These are phyloP conservation scores for Pulveroboletus sp. DNA, from an alignment of 768 basidiomycete genomes.

Conservation along the genomic window DNA sequence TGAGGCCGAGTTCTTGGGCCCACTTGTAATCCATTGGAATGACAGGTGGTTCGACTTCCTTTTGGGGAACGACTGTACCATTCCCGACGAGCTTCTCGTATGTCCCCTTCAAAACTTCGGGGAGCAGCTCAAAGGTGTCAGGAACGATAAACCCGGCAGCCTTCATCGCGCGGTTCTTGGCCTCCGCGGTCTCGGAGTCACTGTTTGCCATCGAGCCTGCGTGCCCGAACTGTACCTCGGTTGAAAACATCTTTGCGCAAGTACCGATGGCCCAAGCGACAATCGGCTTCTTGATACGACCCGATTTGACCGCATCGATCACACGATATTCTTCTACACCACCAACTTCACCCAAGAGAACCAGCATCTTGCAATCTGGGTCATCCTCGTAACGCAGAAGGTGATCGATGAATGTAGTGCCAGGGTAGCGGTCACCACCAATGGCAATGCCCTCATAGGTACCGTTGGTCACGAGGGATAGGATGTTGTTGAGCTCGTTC, in stretches of 20 bases:
- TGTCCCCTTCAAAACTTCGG: constrained; percentile 74
- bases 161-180: constrained; percentile 95
- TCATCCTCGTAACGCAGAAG: constrained; percentile 96
- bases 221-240: constrained; percentile 99
- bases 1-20: constrained; percentile 97
- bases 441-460: constrained; percentile 99
- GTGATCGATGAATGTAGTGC: constrained; percentile 98
- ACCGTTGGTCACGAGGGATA: constrained; percentile 93
- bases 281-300: constrained; percentile 95
- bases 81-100: constrained; percentile 75
- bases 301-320: constrained; percentile 93
- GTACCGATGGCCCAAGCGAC: constrained; percentile 99
- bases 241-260: constrained; percentile 99
- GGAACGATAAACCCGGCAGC: constrained; percentile 95
- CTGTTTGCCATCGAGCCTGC: constrained; percentile 98
- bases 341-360: constrained; percentile 97
- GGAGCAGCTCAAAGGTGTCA: constrained; percentile 95
- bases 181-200: constrained; percentile 94
- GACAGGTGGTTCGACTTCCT: constrained; percentile 85
- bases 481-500: constrained; percentile 99
- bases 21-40: constrained; percentile 99
- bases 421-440: constrained; percentile 98
- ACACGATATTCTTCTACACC: constrained; percentile 99
- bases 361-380: constrained; percentile 98
- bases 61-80: constrained; percentile 64